These are phyloP conservation scores for Ettlia oleoabundans DNA, from an alignment of 139 green algal species.

Conservation along the genomic window DNA sequence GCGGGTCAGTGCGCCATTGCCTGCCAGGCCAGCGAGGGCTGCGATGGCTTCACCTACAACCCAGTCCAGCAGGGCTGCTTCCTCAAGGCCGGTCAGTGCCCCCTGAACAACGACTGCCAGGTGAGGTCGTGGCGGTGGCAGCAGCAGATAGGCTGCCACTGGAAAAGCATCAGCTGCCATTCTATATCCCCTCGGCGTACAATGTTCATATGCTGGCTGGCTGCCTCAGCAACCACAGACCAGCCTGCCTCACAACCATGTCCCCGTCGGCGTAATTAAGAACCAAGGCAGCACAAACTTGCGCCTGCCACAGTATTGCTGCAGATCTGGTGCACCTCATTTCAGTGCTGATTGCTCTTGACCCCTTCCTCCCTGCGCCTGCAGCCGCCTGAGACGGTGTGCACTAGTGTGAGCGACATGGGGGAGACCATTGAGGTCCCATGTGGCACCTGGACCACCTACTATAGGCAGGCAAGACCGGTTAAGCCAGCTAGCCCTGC, in stretches of 20 bases:
- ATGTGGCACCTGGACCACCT: slow-evolving; percentile 27
- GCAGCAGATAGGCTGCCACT: too few relatives aligned
- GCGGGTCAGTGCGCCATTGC: slow-evolving; percentile 40
- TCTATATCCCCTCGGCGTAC: too few relatives aligned
- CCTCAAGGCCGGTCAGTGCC: slow-evolving; percentile 43
- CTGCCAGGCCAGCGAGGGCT: slow-evolving; percentile 38
- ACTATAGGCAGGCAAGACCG: background rate
- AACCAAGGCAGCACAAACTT: too few relatives aligned
- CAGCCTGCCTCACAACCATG: too few relatives aligned
- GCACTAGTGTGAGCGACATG: background rate
- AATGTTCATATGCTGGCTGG: too few relatives aligned
- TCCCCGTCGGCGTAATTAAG: too few relatives aligned
- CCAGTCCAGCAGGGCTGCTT: slow-evolving; percentile 42
- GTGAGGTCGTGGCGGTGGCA: too few relatives aligned
- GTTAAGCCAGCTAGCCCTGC: background rate
- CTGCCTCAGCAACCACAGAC: too few relatives aligned
- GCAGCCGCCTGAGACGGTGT: slow-evolving; percentile 9
- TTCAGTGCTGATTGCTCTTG: too few relatives aligned
- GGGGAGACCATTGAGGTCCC: slow-evolving; percentile 15
- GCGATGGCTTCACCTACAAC: slow-evolving; percentile 50
- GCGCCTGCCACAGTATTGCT: too few relatives aligned
- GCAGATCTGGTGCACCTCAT: background rate
- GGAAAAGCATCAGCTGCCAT: too few relatives aligned
- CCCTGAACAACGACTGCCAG: slow-evolving; percentile 36
- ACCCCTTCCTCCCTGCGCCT: background rate